Conservation (phyloP, 169 alveolate species). For the Cytauxzoon felis region DNA sequence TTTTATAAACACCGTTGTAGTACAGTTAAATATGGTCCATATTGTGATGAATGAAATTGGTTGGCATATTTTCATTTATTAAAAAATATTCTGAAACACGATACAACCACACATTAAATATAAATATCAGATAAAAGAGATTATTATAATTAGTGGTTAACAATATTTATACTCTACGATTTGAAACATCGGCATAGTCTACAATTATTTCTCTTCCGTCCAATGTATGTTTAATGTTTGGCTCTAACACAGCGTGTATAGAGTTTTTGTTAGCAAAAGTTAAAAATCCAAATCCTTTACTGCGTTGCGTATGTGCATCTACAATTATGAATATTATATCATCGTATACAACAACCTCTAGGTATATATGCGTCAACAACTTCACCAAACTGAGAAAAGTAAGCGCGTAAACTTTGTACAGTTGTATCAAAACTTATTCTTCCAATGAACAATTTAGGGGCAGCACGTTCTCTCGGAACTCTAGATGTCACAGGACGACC, state of each 20-base stretch:
- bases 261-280: conserved; percentile 54
- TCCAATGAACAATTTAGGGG: conserved; percentile 63
- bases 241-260: conserved; percentile 52
- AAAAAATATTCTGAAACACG: no score
- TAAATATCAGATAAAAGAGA: not conserved
- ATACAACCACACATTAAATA: no score
- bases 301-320: conserved; percentile 51
- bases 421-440: conserved; percentile 51
- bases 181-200: conserved; percentile 53
- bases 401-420: conserved; percentile 44
- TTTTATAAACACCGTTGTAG: no score
- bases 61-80: no score
- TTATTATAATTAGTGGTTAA: not conserved
- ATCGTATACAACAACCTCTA: conserved; percentile 10
- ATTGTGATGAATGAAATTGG: no score
- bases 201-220: conserved; percentile 63
- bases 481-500: not conserved
- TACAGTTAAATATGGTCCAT: no score
- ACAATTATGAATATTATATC: not conserved
- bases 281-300: conserved; percentile 63
- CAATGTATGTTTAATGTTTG: conserved; percentile 28
- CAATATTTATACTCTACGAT: conserved; percentile 11
- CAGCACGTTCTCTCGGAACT: conserved; percentile 14
- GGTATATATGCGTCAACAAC: conserved; percentile 70
- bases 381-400: conserved; percentile 67